phyloP scores from a whole-genome alignment of 495 filamentous ascomycete species.

The Aspergillus taichungensis region DNA sequence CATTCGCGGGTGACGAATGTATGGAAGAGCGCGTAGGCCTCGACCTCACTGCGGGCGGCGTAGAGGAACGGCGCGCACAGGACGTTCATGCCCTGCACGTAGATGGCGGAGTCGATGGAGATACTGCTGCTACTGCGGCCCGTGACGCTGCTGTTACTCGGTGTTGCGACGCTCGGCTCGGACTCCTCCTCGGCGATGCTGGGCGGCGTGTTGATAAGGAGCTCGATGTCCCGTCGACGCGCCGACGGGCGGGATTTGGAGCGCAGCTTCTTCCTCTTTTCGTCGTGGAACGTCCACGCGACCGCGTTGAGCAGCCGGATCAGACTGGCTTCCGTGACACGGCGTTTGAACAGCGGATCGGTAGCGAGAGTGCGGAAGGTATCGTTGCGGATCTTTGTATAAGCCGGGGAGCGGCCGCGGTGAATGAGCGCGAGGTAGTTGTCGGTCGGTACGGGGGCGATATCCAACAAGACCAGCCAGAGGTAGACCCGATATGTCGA shows the following conservation, averaged over 20 bases:
- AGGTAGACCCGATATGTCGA: constrained; percentile 91
- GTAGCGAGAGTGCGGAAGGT: constrained; percentile 94
- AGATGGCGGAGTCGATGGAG: constrained; percentile 61
- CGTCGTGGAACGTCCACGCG: constrained; percentile 86
- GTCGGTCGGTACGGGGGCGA: constrained; percentile 73
- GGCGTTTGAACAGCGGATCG: constrained; percentile 88
- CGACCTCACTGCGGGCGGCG: constrained; percentile 85
- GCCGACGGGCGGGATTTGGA: constrained; percentile 30
- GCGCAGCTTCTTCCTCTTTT: constrained; percentile 39
- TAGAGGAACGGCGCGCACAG: constrained; percentile 96
- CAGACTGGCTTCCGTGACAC: constrained; percentile 89
- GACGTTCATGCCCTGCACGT: constrained; percentile 99
- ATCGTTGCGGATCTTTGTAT: constrained; percentile 96
- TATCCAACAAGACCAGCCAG: constrained; percentile 86
- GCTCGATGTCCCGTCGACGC: constrained; percentile 30
- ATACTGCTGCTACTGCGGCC: constrained; percentile 7
- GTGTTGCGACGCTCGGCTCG: constrained; percentile 11
- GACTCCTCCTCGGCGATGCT: constrained; percentile 38
- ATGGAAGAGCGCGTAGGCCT: constrained; percentile 88
- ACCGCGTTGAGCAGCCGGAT: constrained; percentile 95
- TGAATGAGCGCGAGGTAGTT: constrained; percentile 84
- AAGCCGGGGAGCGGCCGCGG: constrained; percentile 85
- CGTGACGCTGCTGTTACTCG: constrained; percentile 17
- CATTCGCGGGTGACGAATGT: constrained; percentile 81
- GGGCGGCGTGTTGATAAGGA: constrained; percentile 33